A percentile compares a stretch with the other conserved stretches of the same genome.
phyloP scores from a whole-genome alignment of 2,329 filamentous ascomycete genomes.

The Pseudogymnoascus sp. region DNA sequence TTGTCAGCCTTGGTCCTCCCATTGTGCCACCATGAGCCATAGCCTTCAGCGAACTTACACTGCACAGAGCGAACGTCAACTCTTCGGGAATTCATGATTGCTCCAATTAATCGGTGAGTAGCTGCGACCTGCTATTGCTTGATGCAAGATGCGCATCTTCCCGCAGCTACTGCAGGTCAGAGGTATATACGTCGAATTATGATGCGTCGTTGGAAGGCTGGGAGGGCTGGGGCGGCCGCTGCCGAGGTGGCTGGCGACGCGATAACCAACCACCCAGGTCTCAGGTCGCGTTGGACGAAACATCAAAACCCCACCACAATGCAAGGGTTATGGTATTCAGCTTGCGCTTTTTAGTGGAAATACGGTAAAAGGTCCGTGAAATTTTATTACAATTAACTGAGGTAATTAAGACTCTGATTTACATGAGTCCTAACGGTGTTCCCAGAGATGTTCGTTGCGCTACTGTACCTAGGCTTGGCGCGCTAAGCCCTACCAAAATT shows the following conservation, averaged over 20 bases:
- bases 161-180: conserved; percentile 4
- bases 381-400: background rate
- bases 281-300: conserved; percentile 4
- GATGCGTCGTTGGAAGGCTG: background rate
- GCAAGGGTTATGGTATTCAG: background rate
- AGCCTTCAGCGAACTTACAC: background rate
- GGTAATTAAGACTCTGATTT: background rate
- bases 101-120: background rate
- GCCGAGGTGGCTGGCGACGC: conserved; percentile 6
- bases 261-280: background rate
- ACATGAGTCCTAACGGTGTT: background rate
- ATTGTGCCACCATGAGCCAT: background rate
- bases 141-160: conserved; percentile 8
- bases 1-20: background rate
- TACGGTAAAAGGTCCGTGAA: background rate
- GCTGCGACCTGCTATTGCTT: background rate
- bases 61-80: conserved; percentile 3
- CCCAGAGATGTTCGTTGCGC: background rate
- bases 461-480: background rate
- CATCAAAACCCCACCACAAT: conserved; percentile 2
- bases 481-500: background rate
- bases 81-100: conserved; percentile 6
- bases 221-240: conserved; percentile 5
- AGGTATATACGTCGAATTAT: conserved; percentile 8
- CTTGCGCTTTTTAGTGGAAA: background rate